Base-by-base conservation (phyloP, 257 asterid species). In the Nicotiana undulata region DNA sequence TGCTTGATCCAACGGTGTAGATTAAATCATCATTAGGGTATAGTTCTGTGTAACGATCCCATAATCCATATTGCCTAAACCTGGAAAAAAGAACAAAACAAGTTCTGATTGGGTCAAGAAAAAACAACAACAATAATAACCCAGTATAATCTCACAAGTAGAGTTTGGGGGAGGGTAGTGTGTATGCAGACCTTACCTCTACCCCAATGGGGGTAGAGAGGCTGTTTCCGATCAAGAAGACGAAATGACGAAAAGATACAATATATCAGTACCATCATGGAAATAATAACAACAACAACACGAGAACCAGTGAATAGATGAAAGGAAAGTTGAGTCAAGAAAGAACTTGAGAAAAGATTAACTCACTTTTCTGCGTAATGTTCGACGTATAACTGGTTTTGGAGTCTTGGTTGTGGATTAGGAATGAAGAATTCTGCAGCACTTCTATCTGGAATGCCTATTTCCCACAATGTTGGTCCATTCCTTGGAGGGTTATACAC, bases 341-440 rank as follows among this genome's bases (percentile, higher is more conserved):
- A 40, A 22, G 22, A 20, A n/a, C 26, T 18, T 58, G 63, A 16
- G 28, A 8, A 52, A 58, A n/a, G 8, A 4, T 74, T 15, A 44
- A 49, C 79, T 74, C 55, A 74, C 79, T 49, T 74, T 74, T 49
- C 61, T 46, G 55, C 31, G 22, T 72, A 24, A 53, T 17, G 60
- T 29, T 59, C 9, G 26, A 24, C 9, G 66, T 80, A 88, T 0
- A 32, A 37, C 26, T 92, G 90, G 58, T 74, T 81, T 67, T 85
- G 80, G 80, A 82, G 82, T 11, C 3, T 12, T 15, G 89, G 84
- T 75, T 67, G 75, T 1, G 90, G 85, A 67, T 80, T 78, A 0
- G 97, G 97, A 17, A 93, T 84, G 81, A 86, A 91, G 63, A 90
- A 93, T 81, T 93, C 97, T 1, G 86, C 88, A 37, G 97, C 95